phyloP scores from a whole-genome alignment of 2,329 filamentous ascomycete species.

The Colletotrichum orchidophilum region DNA sequence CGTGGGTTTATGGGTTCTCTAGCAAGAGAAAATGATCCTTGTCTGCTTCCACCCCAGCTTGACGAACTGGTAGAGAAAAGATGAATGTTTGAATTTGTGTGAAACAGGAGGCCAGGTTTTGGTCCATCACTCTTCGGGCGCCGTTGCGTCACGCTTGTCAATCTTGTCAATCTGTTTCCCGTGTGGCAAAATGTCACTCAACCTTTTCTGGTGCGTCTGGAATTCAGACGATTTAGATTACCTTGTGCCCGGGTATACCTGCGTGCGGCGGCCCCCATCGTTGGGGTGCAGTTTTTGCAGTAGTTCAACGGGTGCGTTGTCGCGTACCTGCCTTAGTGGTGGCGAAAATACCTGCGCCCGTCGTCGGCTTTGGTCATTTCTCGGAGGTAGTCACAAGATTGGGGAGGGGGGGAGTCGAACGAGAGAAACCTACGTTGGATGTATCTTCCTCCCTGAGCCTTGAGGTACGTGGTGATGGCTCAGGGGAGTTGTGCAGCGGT shows the following conservation, averaged over 20 bases:
- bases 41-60: not conserved
- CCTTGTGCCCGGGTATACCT: not conserved
- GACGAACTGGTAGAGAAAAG: not conserved
- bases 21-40: too few relatives aligned
- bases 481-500: not conserved
- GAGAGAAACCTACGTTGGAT: not conserved
- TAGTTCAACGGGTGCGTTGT: not conserved
- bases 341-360: not conserved
- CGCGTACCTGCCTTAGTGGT: conserved; percentile 14
- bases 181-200: not conserved
- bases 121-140: not conserved
- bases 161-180: conserved; percentile 7
- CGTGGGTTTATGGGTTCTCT: not conserved
- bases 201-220: conserved; percentile 10
- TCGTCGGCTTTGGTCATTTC: not conserved
- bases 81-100: conserved; percentile 24
- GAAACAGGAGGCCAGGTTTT: conserved; percentile 14
- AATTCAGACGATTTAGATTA: conserved; percentile 23
- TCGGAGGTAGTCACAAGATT: not conserved
- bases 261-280: not conserved
- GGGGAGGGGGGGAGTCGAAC: not conserved
- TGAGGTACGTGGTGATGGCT: not conserved
- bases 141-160: not conserved
- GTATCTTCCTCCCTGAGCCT: not conserved
- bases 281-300: not conserved